phyloP scores from a whole-genome alignment of 495 filamentous ascomycete species.

The Neurospora sp. region DNA sequence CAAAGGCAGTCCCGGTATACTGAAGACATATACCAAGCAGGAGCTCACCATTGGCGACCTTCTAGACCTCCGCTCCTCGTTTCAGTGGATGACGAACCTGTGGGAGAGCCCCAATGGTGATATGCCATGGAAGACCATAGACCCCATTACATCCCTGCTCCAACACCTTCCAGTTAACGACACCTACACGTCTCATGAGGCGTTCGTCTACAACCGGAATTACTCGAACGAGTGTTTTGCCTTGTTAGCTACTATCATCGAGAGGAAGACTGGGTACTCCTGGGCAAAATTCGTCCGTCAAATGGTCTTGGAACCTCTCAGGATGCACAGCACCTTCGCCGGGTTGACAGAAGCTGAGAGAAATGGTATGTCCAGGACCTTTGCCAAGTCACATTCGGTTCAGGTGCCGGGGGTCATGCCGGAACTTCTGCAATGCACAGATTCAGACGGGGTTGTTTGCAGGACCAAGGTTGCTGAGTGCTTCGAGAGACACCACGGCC shows the following conservation, averaged over 20 bases:
- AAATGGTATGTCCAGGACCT: not conserved
- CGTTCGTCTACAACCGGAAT: slow-evolving; percentile 6
- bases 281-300: slow-evolving; percentile 3
- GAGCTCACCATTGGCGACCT: slow-evolving; percentile 10
- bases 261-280: not conserved
- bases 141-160: slow-evolving; percentile 3
- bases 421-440: not conserved
- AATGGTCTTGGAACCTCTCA: slow-evolving; percentile 4
- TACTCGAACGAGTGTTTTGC: slow-evolving; percentile 15
- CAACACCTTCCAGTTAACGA: not conserved
- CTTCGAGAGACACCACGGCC: not conserved
- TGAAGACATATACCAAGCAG: not conserved
- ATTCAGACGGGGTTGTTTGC: not conserved
- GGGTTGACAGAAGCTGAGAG: not conserved
- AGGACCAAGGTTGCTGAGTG: not conserved
- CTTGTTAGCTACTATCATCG: slow-evolving; percentile 5
- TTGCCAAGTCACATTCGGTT: slow-evolving; percentile 4
- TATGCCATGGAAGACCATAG: slow-evolving; percentile 3
- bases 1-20: not conserved
- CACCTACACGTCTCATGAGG: not conserved
- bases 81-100: slow-evolving; percentile 6
- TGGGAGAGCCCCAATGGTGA: slow-evolving; percentile 12
- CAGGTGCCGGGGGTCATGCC: not conserved
- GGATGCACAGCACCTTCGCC: slow-evolving; percentile 3
- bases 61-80: slow-evolving; percentile 11